phyloP scores from a whole-genome alignment of 2,329 filamentous ascomycete species.

The Fusarium continuum region DNA sequence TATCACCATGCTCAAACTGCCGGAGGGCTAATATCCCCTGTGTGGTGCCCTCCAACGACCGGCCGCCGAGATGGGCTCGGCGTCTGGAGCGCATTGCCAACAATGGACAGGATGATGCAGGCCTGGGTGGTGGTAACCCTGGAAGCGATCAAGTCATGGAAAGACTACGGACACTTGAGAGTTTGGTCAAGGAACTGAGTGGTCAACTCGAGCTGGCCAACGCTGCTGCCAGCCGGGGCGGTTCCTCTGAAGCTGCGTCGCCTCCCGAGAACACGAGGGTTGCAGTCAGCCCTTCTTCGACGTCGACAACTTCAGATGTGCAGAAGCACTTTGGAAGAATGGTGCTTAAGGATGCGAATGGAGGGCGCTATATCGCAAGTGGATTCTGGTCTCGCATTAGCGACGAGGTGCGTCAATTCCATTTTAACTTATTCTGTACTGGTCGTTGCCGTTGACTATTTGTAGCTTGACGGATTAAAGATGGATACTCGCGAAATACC shows the following conservation, averaged over 20 bases:
- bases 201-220: constrained; percentile 56
- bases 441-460: not conserved
- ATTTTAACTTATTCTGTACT: no score
- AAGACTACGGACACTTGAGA: constrained; percentile 59
- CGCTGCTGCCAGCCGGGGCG: constrained; percentile 40
- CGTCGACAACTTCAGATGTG: constrained; percentile 37
- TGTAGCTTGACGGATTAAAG: constrained; percentile 56
- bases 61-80: constrained; percentile 63
- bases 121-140: constrained; percentile 34
- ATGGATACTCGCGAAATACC: constrained; percentile 50
- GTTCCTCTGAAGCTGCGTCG: constrained; percentile 44
- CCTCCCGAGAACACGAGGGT: constrained; percentile 35
- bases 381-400: constrained; percentile 66
- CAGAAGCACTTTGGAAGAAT: constrained; percentile 58
- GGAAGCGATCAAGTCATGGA: constrained; percentile 56
- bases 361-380: constrained; percentile 59
- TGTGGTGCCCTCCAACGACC: constrained; percentile 59
- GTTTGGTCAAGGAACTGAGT: constrained; percentile 60
- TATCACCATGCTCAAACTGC: constrained; percentile 65
- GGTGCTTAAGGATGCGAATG: constrained; percentile 55
- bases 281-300: constrained; percentile 8
- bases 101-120: constrained; percentile 1
- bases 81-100: constrained; percentile 55
- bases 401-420: constrained; percentile 56
- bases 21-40: constrained; percentile 62